Percentiles rank a stretch among this genome's conserved stretches.
phyloP scores from a whole-genome alignment of 441 rosid genomes.

The Syzygium malaccense region DNA sequence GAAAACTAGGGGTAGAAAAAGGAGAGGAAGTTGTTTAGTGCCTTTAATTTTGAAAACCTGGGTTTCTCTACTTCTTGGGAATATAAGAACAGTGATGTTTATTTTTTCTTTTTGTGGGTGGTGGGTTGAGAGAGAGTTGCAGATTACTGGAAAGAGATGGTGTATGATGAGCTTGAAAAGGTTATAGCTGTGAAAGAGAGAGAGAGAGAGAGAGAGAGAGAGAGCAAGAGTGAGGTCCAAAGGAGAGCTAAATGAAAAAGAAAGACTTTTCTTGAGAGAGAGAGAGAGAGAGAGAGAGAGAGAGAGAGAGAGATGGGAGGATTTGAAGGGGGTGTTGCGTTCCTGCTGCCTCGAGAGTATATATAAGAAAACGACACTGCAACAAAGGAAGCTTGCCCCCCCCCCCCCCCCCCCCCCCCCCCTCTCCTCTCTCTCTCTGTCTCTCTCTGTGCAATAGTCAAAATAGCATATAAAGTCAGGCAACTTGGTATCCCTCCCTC shows the following conservation, averaged over 20 bases:
- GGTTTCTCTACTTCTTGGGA: neutral
- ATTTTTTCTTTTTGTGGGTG: neutral
- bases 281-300: neutral
- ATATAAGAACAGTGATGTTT: neutral
- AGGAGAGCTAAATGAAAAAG: neutral
- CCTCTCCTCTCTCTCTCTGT: neutral
- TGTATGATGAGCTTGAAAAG: neutral
- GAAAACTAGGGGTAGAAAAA: neutral
- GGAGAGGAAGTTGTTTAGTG: neutral
- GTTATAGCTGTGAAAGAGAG: neutral
- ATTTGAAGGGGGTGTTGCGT: neutral
- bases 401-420: neutral
- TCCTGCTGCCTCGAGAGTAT: constrained; percentile 24
- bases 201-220: neutral
- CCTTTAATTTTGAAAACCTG: neutral
- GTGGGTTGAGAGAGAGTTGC: neutral
- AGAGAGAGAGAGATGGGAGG: neutral
- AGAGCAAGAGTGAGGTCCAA: neutral
- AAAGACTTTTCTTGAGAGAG: neutral
- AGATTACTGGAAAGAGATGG: neutral
- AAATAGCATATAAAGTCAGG: neutral
- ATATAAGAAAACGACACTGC: constrained; percentile 30
- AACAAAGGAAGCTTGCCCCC: constrained; percentile 1
- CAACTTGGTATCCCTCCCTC: constrained; percentile 22
- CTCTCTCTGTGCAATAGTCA: constrained; percentile 17